Conservation (phyloP, 129 eudicot genomes). For the Flaveria brownii region DNA sequence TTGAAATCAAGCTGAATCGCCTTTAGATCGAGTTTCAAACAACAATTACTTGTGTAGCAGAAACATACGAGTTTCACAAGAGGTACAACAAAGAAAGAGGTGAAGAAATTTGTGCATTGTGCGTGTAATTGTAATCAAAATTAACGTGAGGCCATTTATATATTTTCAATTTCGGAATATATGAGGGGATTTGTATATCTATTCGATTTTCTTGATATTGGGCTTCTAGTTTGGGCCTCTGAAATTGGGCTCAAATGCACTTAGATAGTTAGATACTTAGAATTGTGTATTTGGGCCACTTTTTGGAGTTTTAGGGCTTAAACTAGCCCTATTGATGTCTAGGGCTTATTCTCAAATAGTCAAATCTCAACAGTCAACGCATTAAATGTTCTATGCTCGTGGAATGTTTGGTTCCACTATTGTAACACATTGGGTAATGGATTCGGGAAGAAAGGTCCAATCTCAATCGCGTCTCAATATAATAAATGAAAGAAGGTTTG, state of each 20-base stretch:
- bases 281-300: not conserved
- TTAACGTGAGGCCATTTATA: conserved; percentile 37
- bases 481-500: too few relatives aligned
- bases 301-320: not conserved
- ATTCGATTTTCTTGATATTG: not conserved
- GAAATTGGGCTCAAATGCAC: not conserved
- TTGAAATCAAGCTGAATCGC: conserved; percentile 26
- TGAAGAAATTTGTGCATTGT: conserved; percentile 39
- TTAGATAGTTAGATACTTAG: not conserved
- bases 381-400: too few relatives aligned
- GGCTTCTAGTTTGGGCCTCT: not conserved
- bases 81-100: conserved; percentile 17
- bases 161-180: not conserved
- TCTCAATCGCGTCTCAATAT: too few relatives aligned
- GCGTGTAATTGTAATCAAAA: conserved; percentile 23
- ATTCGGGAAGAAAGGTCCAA: too few relatives aligned
- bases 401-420: too few relatives aligned
- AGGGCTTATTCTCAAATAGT: not conserved
- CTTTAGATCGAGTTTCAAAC: conserved; percentile 22
- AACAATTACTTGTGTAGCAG: conserved; percentile 25
- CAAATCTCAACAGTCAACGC: too few relatives aligned
- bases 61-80: conserved; percentile 27
- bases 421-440: too few relatives aligned
- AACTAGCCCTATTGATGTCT: not conserved
- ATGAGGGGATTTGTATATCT: not conserved